Percentiles rank a stretch among this genome's conserved stretches.
Evolutionary conservation across 2,329 filamentous ascomycete genomes (phyloP).

Genomic region (Exophiala calicioides): DNA sequence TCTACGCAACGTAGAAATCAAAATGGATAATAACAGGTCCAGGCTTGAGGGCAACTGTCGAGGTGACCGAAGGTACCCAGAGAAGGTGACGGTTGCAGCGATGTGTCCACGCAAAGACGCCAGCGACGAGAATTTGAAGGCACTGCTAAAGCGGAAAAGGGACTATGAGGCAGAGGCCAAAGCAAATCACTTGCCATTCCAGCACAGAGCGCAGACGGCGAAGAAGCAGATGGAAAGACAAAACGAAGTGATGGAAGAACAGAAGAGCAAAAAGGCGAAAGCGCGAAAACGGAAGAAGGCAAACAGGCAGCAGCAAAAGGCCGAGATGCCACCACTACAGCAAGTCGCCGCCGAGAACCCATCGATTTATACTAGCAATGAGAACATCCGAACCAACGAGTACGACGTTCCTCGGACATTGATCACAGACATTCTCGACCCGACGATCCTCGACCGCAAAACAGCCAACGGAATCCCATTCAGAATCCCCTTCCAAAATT

Average conservation of each 20-base stretch:
- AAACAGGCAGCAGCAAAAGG: slow-evolving; percentile 34
- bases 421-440: slow-evolving; percentile 53
- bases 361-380: slow-evolving; percentile 6
- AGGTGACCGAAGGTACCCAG: slow-evolving; percentile 55
- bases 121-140: slow-evolving; percentile 53
- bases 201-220: slow-evolving; percentile 20
- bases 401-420: slow-evolving; percentile 43
- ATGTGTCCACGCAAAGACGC: slow-evolving; percentile 46
- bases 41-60: slow-evolving; percentile 73
- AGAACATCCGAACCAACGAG: slow-evolving; percentile 51
- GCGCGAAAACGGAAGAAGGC: slow-evolving; percentile 31
- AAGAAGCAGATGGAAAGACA: slow-evolving; percentile 33
- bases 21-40: slow-evolving; percentile 51
- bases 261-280: slow-evolving; percentile 31
- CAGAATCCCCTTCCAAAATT: slow-evolving; percentile 70
- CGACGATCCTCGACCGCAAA: slow-evolving; percentile 47
- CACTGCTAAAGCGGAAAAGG: slow-evolving; percentile 63
- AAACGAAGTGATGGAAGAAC: slow-evolving; percentile 26
- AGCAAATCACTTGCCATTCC: slow-evolving; percentile 34
- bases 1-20: slow-evolving; percentile 71
- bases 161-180: slow-evolving; percentile 53
- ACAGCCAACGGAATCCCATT: slow-evolving; percentile 48
- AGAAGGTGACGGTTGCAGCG: slow-evolving; percentile 61
- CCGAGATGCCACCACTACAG: slow-evolving; percentile 1
- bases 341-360: slow-evolving; percentile 1